A percentile compares a stretch with the other conserved stretches of the same genome.
Evolutionary conservation across 2,329 filamentous ascomycete species (phyloP).

Genomic region (Chrysosporium queenslandicum): DNA sequence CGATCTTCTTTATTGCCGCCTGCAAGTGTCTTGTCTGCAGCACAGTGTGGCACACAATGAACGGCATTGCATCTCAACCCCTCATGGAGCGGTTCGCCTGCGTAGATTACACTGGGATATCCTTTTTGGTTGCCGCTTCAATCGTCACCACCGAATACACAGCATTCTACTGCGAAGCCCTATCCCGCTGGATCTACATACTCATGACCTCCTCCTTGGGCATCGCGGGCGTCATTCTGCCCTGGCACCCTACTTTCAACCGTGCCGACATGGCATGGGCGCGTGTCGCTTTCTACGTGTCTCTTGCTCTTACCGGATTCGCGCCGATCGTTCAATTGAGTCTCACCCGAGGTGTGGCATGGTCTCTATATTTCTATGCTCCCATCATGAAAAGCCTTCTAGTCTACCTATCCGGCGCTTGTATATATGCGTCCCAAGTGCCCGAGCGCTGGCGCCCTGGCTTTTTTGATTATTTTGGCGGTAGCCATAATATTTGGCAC

Average conservation of each 20-base stretch:
- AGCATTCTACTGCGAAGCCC: slow-evolving; percentile 93
- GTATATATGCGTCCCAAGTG: slow-evolving; percentile 81
- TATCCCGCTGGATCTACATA: slow-evolving; percentile 81
- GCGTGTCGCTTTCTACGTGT: slow-evolving; percentile 82
- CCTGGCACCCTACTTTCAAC: slow-evolving; percentile 96
- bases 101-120: slow-evolving; percentile 97
- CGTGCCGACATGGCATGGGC: slow-evolving; percentile 84
- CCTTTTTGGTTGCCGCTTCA: slow-evolving; percentile 78
- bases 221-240: slow-evolving; percentile 76
- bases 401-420: slow-evolving; percentile 76
- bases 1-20: slow-evolving; percentile 90
- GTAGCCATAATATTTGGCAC: slow-evolving; percentile 97
- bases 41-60: slow-evolving; percentile 98
- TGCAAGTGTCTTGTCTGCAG: slow-evolving; percentile 92
- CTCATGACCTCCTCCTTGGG: slow-evolving; percentile 68
- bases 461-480: slow-evolving; percentile 88
- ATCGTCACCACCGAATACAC: slow-evolving; percentile 99
- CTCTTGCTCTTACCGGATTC: slow-evolving; percentile 78
- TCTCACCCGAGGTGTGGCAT: slow-evolving; percentile 63
- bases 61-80: slow-evolving; percentile 79
- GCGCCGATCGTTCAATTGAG: slow-evolving; percentile 78
- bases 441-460: slow-evolving; percentile 90
- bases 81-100: slow-evolving; percentile 93
- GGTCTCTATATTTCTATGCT: slow-evolving; percentile 82
- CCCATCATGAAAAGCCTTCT: slow-evolving; percentile 73